Conservation (phyloP, 2,329 filamentous ascomycete species). For the Aspergillus awamori region DNA sequence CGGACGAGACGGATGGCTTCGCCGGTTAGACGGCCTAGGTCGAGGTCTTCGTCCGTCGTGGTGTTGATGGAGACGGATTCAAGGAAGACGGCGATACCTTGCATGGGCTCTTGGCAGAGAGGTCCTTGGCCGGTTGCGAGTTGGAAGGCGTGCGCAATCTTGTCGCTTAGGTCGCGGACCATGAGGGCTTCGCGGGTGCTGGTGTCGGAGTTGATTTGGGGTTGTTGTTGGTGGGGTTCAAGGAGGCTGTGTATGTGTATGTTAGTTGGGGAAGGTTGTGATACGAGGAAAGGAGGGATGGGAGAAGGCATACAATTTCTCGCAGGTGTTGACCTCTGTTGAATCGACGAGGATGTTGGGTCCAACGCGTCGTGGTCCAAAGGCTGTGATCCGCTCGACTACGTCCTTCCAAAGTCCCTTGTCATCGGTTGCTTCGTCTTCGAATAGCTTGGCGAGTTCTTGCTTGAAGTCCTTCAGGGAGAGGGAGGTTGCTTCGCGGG, state of each 20-base stretch:
- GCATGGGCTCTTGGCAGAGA: slow-evolving; percentile 87
- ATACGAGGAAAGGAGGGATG: background rate
- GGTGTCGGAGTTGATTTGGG: slow-evolving; percentile 27
- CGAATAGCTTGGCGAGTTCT: slow-evolving; percentile 67
- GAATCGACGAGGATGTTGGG: slow-evolving; percentile 88
- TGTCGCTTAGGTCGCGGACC: slow-evolving; percentile 78
- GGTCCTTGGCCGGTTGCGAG: slow-evolving; percentile 86
- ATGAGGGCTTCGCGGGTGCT: slow-evolving; percentile 33
- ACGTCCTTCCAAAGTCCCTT: slow-evolving; percentile 76
- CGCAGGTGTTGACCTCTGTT: slow-evolving; percentile 71
- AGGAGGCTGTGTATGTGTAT: slow-evolving; percentile 36
- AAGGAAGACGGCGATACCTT: slow-evolving; percentile 88
- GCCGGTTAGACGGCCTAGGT: slow-evolving; percentile 80
- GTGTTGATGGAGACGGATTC: slow-evolving; percentile 72
- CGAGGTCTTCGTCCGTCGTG: slow-evolving; percentile 55
- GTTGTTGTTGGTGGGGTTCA: slow-evolving; percentile 40
- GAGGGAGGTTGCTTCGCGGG: slow-evolving; percentile 64
- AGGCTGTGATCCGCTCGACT: slow-evolving; percentile 81
- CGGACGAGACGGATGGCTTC: slow-evolving; percentile 91
- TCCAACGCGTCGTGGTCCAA: slow-evolving; percentile 81
- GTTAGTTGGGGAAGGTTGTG: background rate
- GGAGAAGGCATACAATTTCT: slow-evolving; percentile 64
- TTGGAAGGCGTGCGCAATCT: slow-evolving; percentile 91
- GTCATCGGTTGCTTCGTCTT: slow-evolving; percentile 69
- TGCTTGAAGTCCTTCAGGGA: slow-evolving; percentile 75